Conservation (phyloP, 1,284 basidiomycete species). For the Irpex rosettiformis region DNA sequence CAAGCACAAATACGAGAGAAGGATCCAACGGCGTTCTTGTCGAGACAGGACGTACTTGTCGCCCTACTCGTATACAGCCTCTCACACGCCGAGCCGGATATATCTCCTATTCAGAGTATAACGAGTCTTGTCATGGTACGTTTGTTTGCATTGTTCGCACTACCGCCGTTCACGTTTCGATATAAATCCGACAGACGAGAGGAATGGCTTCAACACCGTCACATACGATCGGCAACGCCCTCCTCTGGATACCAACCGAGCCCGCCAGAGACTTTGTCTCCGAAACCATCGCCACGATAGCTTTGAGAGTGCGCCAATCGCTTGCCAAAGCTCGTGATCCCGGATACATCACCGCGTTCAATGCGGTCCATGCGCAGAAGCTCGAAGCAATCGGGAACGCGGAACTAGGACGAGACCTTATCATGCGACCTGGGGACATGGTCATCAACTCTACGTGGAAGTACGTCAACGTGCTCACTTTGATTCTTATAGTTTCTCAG, state of each 20-base stretch:
- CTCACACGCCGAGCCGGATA: conserved; percentile 11
- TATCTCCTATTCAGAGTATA: conserved; percentile 13
- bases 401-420: conserved; percentile 11
- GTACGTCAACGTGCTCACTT: conserved; percentile 8
- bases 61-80: conserved; percentile 14
- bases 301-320: conserved; percentile 8
- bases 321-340: conserved; percentile 5
- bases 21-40: conserved; percentile 3
- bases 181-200: conserved; percentile 3
- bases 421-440: conserved; percentile 12
- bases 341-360: conserved; percentile 10
- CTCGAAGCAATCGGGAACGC: conserved; percentile 1
- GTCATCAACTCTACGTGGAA: conserved; percentile 18
- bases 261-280: conserved; percentile 2
- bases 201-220: conserved; percentile 7
- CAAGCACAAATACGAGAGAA: background rate
- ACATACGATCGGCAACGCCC: conserved; percentile 5
- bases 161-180: no score
- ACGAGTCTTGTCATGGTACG: conserved; percentile 15
- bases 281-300: conserved; percentile 11
- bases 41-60: conserved; percentile 16
- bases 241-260: conserved; percentile 12
- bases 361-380: conserved; percentile 4
- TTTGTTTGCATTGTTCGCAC: background rate
- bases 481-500: no score